Conservation (phyloP, 768 basidiomycete genomes). For the Auriscalpium orientale region DNA sequence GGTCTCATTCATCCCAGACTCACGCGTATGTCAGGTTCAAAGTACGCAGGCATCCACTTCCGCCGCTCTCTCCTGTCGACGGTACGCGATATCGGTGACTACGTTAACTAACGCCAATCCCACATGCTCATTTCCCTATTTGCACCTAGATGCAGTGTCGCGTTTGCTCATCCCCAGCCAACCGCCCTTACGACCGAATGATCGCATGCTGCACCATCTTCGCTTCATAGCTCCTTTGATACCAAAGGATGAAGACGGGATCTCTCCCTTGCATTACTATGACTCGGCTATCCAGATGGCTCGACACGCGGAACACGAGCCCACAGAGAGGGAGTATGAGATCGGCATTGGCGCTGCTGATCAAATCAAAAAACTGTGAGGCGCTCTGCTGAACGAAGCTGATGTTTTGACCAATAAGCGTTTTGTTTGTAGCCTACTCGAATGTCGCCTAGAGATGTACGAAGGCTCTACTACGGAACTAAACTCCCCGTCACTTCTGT, state of each 20-base stretch:
- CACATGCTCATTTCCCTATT: background rate
- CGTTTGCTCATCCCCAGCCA: conserved; percentile 68
- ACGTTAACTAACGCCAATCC: background rate
- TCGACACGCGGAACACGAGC: conserved; percentile 50
- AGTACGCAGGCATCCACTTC: conserved; percentile 54
- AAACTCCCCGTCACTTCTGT: background rate
- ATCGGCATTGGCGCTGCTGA: conserved; percentile 53
- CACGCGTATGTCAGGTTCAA: conserved; percentile 36
- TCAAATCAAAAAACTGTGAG: conserved; percentile 57
- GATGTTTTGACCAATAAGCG: conserved; percentile 1
- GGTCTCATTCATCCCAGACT: conserved; percentile 2
- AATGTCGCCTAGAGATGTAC: conserved; percentile 59
- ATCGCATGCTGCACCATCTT: conserved; percentile 74
- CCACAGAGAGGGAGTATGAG: conserved; percentile 61
- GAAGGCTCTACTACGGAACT: conserved; percentile 45
- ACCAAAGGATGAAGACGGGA: conserved; percentile 49
- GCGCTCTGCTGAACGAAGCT: background rate
- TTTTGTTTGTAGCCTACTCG: conserved; percentile 39
- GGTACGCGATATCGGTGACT: conserved; percentile 59
- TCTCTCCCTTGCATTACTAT: conserved; percentile 66
- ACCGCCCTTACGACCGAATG: conserved; percentile 61
- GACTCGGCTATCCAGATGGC: conserved; percentile 72
- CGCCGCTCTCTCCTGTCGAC: conserved; percentile 65
- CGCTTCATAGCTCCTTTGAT: conserved; percentile 64
- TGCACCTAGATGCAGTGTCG: conserved; percentile 50